Evolutionary conservation across 306 rosid genomes (phyloP).

Genomic region (Dalbergia cochinchinensis): DNA sequence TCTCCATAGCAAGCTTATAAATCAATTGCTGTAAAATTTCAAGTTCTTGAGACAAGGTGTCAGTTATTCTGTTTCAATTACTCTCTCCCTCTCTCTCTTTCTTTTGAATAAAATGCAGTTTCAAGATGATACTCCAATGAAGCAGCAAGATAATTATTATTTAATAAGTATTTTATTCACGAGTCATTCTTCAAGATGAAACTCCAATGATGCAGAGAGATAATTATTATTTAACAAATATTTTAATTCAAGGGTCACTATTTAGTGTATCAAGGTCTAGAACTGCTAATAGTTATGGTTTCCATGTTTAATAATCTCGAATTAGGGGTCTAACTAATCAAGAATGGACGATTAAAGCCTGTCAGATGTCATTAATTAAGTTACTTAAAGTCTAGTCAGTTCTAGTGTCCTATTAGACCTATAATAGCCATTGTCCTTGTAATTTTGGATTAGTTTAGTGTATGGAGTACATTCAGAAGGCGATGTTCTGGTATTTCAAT

Average conservation of each 20-base stretch:
- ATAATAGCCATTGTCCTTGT: neutral
- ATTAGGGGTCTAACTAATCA: neutral
- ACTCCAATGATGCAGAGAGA: too few relatives aligned
- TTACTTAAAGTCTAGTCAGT: neutral
- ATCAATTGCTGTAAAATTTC: constrained; percentile 12
- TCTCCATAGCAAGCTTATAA: neutral
- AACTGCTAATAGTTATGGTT: neutral
- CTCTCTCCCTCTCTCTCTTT: neutral
- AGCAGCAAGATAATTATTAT: too few relatives aligned
- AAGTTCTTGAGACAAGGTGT: constrained; percentile 36
- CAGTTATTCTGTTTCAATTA: neutral
- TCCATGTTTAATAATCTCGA: neutral
- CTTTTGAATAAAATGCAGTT: constrained; percentile 3
- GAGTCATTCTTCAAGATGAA: too few relatives aligned
- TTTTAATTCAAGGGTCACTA: too few relatives aligned
- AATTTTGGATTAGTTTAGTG: neutral
- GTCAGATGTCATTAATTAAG: neutral
- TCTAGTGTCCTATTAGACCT: neutral
- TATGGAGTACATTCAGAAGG: neutral
- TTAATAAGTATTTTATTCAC: neutral
- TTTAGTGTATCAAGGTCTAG: neutral
- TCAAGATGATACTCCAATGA: constrained; percentile 30
- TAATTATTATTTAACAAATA: too few relatives aligned
- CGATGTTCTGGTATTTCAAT: neutral
- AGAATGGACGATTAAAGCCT: neutral